Evolutionary conservation across 176 grass and related monocot genomes (phyloP).

Genomic region (Microstegium vimineum): DNA sequence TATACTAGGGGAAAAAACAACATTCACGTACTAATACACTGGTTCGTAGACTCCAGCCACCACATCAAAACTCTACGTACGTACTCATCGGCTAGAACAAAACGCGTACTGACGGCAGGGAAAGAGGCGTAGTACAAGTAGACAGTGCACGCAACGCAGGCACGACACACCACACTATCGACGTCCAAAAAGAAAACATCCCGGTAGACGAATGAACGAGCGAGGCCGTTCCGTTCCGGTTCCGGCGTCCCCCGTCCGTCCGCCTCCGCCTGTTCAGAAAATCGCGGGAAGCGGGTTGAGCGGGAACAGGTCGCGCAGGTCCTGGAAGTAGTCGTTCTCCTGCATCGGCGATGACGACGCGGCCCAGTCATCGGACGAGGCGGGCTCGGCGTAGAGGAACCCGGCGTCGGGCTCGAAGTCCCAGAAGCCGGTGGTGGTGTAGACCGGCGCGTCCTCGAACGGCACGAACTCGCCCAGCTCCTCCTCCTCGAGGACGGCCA

Average conservation of each 20-base stretch:
- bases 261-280: conserved; percentile 45
- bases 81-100: background rate
- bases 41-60: background rate
- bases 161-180: background rate
- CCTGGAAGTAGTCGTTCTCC: conserved; percentile 86
- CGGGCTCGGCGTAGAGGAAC: conserved; percentile 35
- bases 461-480: conserved; percentile 49
- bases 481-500: conserved; percentile 33
- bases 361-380: conserved; percentile 21
- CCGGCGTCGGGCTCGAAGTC: conserved; percentile 28
- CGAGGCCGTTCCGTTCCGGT: background rate
- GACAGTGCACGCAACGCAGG: background rate
- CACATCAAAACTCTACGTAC: conserved; percentile 32
- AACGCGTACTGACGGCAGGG: no score
- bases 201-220: background rate
- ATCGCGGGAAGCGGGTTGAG: conserved; percentile 72
- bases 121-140: background rate
- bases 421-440: conserved; percentile 46
- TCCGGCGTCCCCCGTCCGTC: background rate
- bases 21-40: background rate
- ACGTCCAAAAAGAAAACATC: background rate
- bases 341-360: conserved; percentile 7
- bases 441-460: conserved; percentile 63
- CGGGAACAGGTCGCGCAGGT: conserved; percentile 91
- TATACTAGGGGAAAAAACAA: background rate